Conservation (phyloP, 352 stramenopile species). For the Phytophthora cryptogea region DNA sequence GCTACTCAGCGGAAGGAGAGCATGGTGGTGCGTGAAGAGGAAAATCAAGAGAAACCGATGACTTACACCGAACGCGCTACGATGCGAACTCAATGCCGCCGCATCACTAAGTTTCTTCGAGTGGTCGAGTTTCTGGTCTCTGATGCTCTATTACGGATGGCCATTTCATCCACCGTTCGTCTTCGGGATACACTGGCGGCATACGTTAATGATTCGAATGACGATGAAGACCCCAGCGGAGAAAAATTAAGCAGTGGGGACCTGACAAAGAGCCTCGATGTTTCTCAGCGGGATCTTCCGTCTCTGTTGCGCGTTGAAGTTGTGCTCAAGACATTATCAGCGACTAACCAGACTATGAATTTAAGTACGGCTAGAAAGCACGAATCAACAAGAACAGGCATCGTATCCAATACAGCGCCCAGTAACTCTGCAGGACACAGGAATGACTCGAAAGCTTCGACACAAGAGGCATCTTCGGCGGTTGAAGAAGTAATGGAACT, state of each 20-base stretch:
- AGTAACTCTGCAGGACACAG: not conserved
- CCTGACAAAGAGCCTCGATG: not conserved
- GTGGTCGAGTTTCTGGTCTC: conserved; percentile 92
- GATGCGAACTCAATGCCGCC: conserved; percentile 91
- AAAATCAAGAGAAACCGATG: conserved; percentile 66
- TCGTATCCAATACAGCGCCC: not conserved
- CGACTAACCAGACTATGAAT: not conserved
- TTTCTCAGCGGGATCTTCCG: not conserved
- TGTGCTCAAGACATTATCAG: conserved; percentile 16
- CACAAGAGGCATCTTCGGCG: not conserved
- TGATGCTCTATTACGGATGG: conserved; percentile 74
- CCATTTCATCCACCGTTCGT: conserved; percentile 57
- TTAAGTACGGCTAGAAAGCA: not conserved
- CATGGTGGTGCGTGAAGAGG: not conserved
- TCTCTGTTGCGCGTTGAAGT: conserved; percentile 86
- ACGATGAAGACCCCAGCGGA: conserved; percentile 3
- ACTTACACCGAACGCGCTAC: conserved; percentile 94
- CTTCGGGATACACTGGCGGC: conserved; percentile 46
- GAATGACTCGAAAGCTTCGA: not conserved
- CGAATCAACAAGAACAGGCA: conserved; percentile 2
- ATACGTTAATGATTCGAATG: conserved; percentile 33
- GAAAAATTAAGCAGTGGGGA: conserved; percentile 7
- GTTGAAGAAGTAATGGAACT: conserved; percentile 27
- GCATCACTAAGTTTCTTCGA: conserved; percentile 91
- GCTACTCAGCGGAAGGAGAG: conserved; percentile 23